A percentile compares a stretch with the other conserved stretches of the same genome.
phyloP scores from a whole-genome alignment of 768 basidiomycete species.

The Russula ochroleuca region DNA sequence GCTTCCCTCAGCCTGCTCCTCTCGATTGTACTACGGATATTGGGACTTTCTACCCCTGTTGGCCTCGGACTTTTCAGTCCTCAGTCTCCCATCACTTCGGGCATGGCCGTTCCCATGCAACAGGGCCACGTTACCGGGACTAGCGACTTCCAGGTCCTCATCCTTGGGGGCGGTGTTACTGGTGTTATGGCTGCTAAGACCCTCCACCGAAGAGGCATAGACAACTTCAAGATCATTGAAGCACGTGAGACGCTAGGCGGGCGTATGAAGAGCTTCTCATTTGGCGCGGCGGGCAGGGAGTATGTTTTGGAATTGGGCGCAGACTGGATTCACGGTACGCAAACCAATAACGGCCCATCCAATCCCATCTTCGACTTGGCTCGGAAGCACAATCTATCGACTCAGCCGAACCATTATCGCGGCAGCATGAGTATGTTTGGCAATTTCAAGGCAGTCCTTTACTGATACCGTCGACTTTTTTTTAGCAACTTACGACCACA shows the following conservation, averaged over 20 bases:
- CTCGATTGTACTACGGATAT: constrained; percentile 6
- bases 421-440: constrained; percentile 40
- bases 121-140: constrained; percentile 22
- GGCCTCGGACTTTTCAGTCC: constrained; percentile 9
- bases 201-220: constrained; percentile 48
- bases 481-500: constrained; percentile 52
- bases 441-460: neutral
- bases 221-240: constrained; percentile 59
- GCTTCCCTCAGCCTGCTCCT: constrained; percentile 12
- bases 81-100: constrained; percentile 6
- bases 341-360: constrained; percentile 43
- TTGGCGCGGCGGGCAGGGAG: constrained; percentile 40
- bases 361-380: constrained; percentile 61
- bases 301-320: constrained; percentile 51
- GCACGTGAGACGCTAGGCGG: constrained; percentile 58
- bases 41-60: constrained; percentile 1
- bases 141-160: constrained; percentile 42
- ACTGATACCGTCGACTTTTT: neutral
- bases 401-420: constrained; percentile 43
- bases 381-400: constrained; percentile 49
- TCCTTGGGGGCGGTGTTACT: constrained; percentile 63
- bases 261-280: constrained; percentile 46
- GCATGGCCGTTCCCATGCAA: constrained; percentile 3
- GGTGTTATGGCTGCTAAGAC: constrained; percentile 63
- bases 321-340: constrained; percentile 57